Evolutionary conservation across 352 stramenopile species (phyloP), one percentile per base, ranked within the genome.

Genomic region (Phytopythium oedochilum): DNA sequence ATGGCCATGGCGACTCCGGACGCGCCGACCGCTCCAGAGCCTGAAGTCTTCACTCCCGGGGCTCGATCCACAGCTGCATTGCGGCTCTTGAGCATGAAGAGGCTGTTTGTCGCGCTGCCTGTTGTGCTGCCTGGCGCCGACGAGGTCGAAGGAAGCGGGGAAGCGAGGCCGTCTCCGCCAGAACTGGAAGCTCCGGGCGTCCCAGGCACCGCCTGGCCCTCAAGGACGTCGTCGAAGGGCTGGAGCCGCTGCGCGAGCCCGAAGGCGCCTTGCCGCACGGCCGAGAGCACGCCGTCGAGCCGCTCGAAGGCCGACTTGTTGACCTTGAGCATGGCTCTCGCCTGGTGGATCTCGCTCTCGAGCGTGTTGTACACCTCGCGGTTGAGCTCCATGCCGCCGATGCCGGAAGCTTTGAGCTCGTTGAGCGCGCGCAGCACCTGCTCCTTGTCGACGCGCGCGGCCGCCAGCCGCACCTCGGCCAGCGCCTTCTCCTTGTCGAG

Each of bases 331-430:
- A 74, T 69, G 20, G 70, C 73, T 51, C 89, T 87, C 9, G 78
- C 75, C 34, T 89, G 75, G 55, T 85, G 75, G 57, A 93, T 89
- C 51, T 91, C 80, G 47, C 61, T 81, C 45, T 91, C 81, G 11
- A 91, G 63, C 14, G 78, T 82, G 51, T 88, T 91, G 65, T 89
- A 91, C 32, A 91, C 78, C 60, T 92, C 82, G 11, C 82, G 78
- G 14, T 88, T 90, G 50, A 92, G 72, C 48, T 90, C 79, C 18
- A 88, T 88, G 29, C 73, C 77, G 46, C 80, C 80, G 34, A 87
- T 86, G 12, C 81, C 80, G 2, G 80, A 91, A 1, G 81, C 81
- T 54, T 94, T 94, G 51, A 94, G 75, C 36, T 92, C 83, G 26
- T 91, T 90, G 9, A 92, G 70, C 15, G 67, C 59, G 39, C 78